These are phyloP conservation scores for Aureococcus anophagefferens DNA, from an alignment of 108 stramenopile species.

Conservation along the genomic window DNA sequence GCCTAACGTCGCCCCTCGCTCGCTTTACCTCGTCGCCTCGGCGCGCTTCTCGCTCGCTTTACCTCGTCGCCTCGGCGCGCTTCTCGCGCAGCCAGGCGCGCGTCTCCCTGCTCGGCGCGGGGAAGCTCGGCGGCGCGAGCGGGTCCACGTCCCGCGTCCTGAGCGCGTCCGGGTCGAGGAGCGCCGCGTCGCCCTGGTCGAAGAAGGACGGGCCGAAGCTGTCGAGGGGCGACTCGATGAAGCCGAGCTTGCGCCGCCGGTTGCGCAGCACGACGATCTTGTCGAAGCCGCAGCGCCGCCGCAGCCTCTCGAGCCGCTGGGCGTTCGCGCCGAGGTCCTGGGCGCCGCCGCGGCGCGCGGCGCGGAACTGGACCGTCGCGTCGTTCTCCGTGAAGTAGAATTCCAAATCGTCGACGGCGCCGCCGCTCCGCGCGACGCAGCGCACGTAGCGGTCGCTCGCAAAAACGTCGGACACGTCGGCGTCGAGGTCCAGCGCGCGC, in stretches of 20 bases:
- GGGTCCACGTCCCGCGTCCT: neutral
- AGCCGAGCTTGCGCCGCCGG: neutral
- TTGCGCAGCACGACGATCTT: neutral
- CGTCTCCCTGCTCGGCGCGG: too few relatives aligned
- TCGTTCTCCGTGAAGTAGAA: neutral
- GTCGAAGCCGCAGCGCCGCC: neutral
- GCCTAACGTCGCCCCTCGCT: too few relatives aligned
- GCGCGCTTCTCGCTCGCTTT: too few relatives aligned
- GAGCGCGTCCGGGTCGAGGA: neutral
- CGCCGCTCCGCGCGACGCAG: too few relatives aligned
- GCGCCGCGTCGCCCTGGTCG: neutral
- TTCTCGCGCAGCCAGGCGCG: too few relatives aligned
- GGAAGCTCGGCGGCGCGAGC: neutral
- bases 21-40: too few relatives aligned
- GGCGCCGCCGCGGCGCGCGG: neutral
- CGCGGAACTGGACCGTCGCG: neutral
- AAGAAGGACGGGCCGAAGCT: neutral
- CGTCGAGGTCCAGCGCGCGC: neutral
- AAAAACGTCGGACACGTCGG: neutral
- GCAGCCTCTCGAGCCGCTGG: neutral
- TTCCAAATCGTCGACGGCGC: neutral
- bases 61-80: too few relatives aligned
- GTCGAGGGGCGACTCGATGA: neutral
- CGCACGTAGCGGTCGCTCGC: neutral
- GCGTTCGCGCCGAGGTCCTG: neutral